These are phyloP conservation scores for Fimicolochytrium jonesii DNA, from an alignment of 192 early-diverging fungal species.

Conservation along the genomic window DNA sequence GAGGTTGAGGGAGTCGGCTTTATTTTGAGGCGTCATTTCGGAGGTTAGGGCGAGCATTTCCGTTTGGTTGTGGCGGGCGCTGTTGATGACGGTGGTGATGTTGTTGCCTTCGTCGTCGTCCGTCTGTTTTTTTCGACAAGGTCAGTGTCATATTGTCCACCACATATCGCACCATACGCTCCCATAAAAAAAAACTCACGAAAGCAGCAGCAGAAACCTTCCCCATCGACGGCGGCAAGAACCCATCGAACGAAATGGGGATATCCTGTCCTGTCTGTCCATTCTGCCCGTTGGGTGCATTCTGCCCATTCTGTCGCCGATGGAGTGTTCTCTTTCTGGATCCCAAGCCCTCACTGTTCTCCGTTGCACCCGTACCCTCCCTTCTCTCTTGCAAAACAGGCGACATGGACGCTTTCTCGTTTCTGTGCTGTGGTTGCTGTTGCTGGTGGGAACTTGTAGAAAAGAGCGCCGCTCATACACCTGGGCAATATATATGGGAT, in stretches of 20 bases:
- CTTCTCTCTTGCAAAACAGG: background rate
- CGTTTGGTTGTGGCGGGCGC: no score
- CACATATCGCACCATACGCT: background rate
- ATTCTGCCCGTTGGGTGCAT: no score
- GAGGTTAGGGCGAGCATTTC: background rate
- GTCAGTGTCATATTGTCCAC: background rate
- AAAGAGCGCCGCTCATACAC: no score
- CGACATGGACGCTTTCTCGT: background rate
- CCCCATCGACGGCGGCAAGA: background rate
- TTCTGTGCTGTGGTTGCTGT: background rate
- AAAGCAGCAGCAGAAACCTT: background rate
- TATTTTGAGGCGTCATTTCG: background rate
- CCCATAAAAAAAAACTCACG: background rate
- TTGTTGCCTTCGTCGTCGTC: background rate
- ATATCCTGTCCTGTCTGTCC: no score
- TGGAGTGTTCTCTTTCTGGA: no score
- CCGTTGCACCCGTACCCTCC: background rate
- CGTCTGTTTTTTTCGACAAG: background rate
- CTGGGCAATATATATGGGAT: no score
- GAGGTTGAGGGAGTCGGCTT: constrained; percentile 3
- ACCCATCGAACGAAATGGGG: background rate
- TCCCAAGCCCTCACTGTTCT: no score
- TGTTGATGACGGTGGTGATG: background rate
- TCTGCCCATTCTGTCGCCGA: no score
- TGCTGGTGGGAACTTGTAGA: no score